Evolutionary conservation across 305 asterid genomes (phyloP).

Genomic region (Vinca major): DNA sequence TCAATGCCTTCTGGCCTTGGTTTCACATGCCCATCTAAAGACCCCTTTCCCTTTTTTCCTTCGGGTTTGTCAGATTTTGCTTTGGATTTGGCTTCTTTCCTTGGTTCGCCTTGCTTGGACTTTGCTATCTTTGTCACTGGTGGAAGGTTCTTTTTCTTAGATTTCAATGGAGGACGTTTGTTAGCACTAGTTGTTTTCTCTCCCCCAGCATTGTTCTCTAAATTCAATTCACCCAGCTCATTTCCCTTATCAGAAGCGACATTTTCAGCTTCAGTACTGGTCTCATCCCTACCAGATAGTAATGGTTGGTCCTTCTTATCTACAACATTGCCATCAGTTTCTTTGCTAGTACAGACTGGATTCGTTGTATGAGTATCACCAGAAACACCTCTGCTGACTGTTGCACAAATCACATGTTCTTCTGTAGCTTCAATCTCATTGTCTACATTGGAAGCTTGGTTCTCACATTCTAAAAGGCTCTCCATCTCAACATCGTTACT

Average conservation of each 20-base stretch:
- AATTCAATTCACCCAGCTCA: constrained; percentile 23
- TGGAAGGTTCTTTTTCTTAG: constrained; percentile 19
- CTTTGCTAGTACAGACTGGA: constrained; percentile 18
- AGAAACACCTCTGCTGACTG: constrained; percentile 14
- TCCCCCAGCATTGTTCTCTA: constrained; percentile 23
- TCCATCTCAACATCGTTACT: constrained; percentile 7
- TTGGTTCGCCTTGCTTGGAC: constrained; percentile 13
- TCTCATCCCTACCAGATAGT: constrained; percentile 11
- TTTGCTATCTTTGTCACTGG: constrained; percentile 17
- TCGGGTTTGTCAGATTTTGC: constrained; percentile 18
- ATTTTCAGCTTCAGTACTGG: constrained; percentile 23
- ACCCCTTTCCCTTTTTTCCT: constrained; percentile 18
- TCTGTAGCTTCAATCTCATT: constrained; percentile 44
- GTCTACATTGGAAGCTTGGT: constrained; percentile 17
- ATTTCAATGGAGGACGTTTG: constrained; percentile 36
- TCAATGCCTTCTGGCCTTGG: constrained; percentile 26
- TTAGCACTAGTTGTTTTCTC: constrained; percentile 28
- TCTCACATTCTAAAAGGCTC: constrained; percentile 9
- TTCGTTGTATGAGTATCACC: constrained; percentile 22
- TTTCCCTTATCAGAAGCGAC: constrained; percentile 20
- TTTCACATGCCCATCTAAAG: constrained; percentile 5
- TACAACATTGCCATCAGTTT: constrained; percentile 15
- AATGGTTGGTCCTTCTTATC: constrained; percentile 18
- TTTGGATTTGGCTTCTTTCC: constrained; percentile 12
- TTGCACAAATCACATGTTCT: constrained; percentile 19